Evolutionary conservation across 306 rosid genomes (phyloP).

Genomic region (Herpetospermum pedunculosum): DNA sequence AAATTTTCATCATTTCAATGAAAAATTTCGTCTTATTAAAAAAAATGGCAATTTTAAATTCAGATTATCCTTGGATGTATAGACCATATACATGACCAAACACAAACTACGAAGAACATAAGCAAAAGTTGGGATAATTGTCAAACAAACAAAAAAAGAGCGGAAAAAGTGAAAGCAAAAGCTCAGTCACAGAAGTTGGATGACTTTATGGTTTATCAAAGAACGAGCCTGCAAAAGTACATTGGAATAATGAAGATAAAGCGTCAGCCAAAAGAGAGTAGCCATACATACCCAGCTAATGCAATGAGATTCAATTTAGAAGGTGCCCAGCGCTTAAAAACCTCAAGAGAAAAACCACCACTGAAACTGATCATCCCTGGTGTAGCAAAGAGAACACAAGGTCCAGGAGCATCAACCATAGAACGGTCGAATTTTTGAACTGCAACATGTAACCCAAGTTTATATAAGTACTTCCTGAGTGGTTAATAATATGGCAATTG

Average conservation of each 20-base stretch:
- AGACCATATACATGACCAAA: not conserved
- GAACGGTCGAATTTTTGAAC: conserved; percentile 73
- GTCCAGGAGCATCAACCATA: conserved; percentile 75
- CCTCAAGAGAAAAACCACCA: conserved; percentile 91
- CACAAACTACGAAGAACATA: not conserved
- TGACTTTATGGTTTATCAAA: not conserved
- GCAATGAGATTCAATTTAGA: conserved; percentile 62
- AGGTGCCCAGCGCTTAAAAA: conserved; percentile 93
- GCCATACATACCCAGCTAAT: conserved; percentile 56
- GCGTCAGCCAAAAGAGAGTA: not conserved
- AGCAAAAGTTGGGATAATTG: not conserved
- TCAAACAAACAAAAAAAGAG: not conserved
- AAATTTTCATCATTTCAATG: no score
- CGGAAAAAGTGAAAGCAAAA: not conserved
- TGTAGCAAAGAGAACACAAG: conserved; percentile 97
- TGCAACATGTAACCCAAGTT: conserved; percentile 29
- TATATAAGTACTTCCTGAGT: not conserved
- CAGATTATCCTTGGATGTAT: not conserved
- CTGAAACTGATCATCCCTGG: conserved; percentile 84
- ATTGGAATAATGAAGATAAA: not conserved
- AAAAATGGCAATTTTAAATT: not conserved
- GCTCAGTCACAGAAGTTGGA: not conserved
- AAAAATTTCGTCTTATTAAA: no score
- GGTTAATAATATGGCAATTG: not conserved
- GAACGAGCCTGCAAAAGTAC: not conserved